phyloP scores from a whole-genome alignment of 441 rosid genomes.

The Pelargonium fulgidum region DNA sequence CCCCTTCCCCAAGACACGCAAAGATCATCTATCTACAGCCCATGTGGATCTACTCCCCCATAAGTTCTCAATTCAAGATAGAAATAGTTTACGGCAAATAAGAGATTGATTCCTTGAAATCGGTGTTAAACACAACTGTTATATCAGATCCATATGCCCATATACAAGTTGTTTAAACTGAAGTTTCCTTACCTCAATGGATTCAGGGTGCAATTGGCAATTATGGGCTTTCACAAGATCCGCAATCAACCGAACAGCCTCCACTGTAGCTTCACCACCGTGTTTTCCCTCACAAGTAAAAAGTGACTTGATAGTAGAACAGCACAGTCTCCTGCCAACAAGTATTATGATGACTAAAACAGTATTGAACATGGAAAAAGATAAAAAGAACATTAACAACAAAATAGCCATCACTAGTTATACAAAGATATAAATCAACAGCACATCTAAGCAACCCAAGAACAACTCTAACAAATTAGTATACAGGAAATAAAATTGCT shows the following conservation, averaged over 20 bases:
- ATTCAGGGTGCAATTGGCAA: conserved; percentile 87
- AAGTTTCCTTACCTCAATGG: conserved; percentile 50
- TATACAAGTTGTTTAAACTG: background rate
- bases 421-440: background rate
- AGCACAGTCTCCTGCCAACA: conserved; percentile 69
- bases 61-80: too few relatives aligned
- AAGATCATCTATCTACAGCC: too few relatives aligned
- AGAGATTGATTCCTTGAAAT: too few relatives aligned
- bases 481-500: too few relatives aligned
- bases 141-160: too few relatives aligned
- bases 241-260: conserved; percentile 75
- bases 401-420: background rate
- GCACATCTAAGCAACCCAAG: too few relatives aligned
- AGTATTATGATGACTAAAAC: conserved; percentile 6
- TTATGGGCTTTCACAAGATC: conserved; percentile 58
- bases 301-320: conserved; percentile 61
- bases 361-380: background rate
- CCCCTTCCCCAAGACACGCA: too few relatives aligned
- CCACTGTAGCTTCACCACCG: conserved; percentile 73
- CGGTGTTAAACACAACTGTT: too few relatives aligned
- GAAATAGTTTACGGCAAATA: too few relatives aligned
- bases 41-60: too few relatives aligned
- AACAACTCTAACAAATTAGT: too few relatives aligned
- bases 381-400: background rate
- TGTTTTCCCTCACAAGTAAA: conserved; percentile 77